Conservation (phyloP, 2,329 filamentous ascomycete genomes). For the Pleomassaria siparia region DNA sequence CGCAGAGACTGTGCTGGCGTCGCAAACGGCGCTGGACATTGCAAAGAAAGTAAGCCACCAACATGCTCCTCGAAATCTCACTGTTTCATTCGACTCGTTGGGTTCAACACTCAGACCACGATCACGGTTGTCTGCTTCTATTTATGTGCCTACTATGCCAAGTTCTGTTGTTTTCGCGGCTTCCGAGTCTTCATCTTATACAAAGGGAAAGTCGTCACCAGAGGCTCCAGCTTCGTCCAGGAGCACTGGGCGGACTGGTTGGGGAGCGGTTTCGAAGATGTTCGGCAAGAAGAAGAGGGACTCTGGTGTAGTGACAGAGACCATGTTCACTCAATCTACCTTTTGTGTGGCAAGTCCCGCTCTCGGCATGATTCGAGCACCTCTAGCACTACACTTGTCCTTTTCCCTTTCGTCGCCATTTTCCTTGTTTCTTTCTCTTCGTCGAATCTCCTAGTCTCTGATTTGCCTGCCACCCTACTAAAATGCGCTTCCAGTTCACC, state of each 20-base stretch:
- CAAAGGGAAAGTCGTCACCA: slow-evolving; percentile 21
- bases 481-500: neutral
- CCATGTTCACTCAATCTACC: slow-evolving; percentile 3
- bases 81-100: slow-evolving; percentile 24
- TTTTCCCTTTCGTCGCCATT: no score
- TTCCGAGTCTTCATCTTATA: slow-evolving; percentile 9
- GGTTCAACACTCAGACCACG: slow-evolving; percentile 21
- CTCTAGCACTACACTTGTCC: slow-evolving; percentile 16
- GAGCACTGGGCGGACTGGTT: slow-evolving; percentile 26
- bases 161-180: slow-evolving; percentile 13
- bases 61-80: slow-evolving; percentile 26
- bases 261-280: slow-evolving; percentile 24
- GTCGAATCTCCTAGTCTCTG: neutral
- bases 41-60: slow-evolving; percentile 41
- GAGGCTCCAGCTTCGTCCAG: slow-evolving; percentile 24
- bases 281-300: slow-evolving; percentile 20
- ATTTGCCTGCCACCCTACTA: neutral
- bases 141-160: slow-evolving; percentile 24
- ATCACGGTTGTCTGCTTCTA: slow-evolving; percentile 12
- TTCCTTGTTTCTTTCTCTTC: neutral
- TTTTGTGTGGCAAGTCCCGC: slow-evolving; percentile 30
- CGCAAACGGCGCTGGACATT: slow-evolving; percentile 38
- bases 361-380: slow-evolving; percentile 18
- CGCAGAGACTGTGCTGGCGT: slow-evolving; percentile 35
- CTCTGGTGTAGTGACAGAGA: slow-evolving; percentile 14